These are phyloP conservation scores for Metschnikowia similis DNA, from an alignment of 805 yeast genomes.

Conservation along the genomic window DNA sequence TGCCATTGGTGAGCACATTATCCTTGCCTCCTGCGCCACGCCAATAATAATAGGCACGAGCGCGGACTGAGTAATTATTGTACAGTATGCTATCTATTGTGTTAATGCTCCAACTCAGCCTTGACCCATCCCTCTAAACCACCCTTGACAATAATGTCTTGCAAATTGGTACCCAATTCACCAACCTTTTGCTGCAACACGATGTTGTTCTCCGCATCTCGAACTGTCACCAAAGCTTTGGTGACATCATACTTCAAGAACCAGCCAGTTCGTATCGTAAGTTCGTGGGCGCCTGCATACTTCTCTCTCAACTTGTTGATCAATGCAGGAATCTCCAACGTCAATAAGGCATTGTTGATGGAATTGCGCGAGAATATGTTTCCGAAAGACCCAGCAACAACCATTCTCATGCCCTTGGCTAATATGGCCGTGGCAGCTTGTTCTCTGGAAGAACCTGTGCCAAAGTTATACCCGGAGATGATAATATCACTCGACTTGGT, in stretches of 20 bases:
- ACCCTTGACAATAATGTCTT: slow-evolving; percentile 94
- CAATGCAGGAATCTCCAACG: slow-evolving; percentile 88
- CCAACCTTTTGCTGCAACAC: slow-evolving; percentile 86
- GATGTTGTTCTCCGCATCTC: slow-evolving; percentile 57
- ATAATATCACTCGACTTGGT: slow-evolving; percentile 86
- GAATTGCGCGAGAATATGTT: slow-evolving; percentile 95
- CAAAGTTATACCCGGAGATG: slow-evolving; percentile 90
- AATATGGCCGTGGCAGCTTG: slow-evolving; percentile 98
- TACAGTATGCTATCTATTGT: background rate
- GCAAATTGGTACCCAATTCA: slow-evolving; percentile 90
- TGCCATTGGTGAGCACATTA: background rate
- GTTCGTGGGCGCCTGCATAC: slow-evolving; percentile 56
- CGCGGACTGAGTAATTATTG: background rate
- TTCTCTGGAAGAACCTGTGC: slow-evolving; percentile 98
- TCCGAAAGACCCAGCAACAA: slow-evolving; percentile 96
- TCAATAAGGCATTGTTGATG: slow-evolving; percentile 91
- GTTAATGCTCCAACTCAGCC: slow-evolving; percentile 45
- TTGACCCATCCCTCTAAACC: slow-evolving; percentile 99
- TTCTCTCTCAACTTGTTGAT: slow-evolving; percentile 70
- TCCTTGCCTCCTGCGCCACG: too few species aligned
- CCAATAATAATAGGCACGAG: too few species aligned
- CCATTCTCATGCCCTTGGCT: slow-evolving; percentile 88
- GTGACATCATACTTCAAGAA: slow-evolving; percentile 89
- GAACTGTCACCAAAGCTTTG: slow-evolving; percentile 73
- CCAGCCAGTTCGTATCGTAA: slow-evolving; percentile 95